These are phyloP conservation scores for Pistacia integerrima DNA, from an alignment of 345 rosid genomes.

Conservation along the genomic window DNA sequence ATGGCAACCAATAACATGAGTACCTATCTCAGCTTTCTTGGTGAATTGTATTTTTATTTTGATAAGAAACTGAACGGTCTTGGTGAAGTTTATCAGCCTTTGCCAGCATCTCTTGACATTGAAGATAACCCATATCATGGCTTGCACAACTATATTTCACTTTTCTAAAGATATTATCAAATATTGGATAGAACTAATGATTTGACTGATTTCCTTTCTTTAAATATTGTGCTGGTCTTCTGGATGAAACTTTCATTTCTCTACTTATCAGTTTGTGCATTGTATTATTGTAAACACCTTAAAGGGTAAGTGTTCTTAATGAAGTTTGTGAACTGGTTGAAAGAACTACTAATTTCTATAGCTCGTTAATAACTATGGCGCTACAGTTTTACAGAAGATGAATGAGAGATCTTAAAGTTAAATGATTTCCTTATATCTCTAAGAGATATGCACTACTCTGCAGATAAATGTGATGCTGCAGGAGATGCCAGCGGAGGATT, in stretches of 20 bases:
- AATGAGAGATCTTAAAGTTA: neutral
- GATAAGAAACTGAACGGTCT: neutral
- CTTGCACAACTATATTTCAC: neutral
- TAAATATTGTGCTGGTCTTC: neutral
- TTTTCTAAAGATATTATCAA: neutral
- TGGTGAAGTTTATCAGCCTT: neutral
- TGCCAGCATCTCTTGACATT: constrained; percentile 6
- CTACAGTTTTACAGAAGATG: neutral
- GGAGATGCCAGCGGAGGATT: constrained; percentile 72
- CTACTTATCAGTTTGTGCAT: neutral
- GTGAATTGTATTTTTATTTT: no score
- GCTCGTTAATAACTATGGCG: neutral
- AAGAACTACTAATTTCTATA: neutral
- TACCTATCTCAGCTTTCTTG: neutral
- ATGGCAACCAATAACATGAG: neutral
- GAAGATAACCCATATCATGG: neutral
- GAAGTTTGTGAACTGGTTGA: neutral
- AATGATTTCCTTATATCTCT: constrained; percentile 1
- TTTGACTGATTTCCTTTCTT: neutral
- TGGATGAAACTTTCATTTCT: neutral
- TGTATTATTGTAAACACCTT: neutral
- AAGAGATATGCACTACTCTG: constrained; percentile 22
- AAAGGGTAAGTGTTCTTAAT: neutral
- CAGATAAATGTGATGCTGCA: constrained; percentile 86
- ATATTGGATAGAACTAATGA: neutral